Base-by-base conservation (phyloP, 495 filamentous ascomycete genomes). In the Astrothelium subdiscretum region DNA sequence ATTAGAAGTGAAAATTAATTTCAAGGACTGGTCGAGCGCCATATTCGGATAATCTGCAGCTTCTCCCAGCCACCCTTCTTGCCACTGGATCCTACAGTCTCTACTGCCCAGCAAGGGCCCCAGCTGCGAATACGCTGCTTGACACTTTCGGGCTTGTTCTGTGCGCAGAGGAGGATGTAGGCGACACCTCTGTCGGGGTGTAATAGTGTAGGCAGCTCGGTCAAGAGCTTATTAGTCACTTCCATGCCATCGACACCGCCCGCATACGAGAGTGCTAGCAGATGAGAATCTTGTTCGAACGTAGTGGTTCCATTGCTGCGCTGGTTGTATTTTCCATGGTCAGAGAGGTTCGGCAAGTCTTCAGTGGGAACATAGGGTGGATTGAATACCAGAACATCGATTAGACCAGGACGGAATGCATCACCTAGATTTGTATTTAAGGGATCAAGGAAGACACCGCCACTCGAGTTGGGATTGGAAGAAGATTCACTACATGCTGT, bases 361-460 rank as follows among this genome's bases (percentile, higher is more conserved):
- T 81, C 75, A 0, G 90, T 92, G 4, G 94, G 94, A 6, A 97
- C 94, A 67, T 98, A 98, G 0, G 94, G 94, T 35, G 94, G 94
- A 70, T 98, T 98, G 80, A 97, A 97, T 32, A 98, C 80, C 31
- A 97, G 77, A 26, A 98, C 81, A 70, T 97, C 94, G 0, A 95
- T 83, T 38, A 70, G 69, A 2, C 78, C 73, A 0, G 73, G 65
- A 1, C 80, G 76, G 5, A 96, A 62, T 1, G 85, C 74, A 13
- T 78, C 70, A 10, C 77, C 74, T 0, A 98, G 78, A 67, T 96
- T 87, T 3, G 80, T 84, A 20, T 80, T 83, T 11, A 89, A 51
- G 20, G 85, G 79, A 24, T 81, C 83, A 1, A 91, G 76, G 65
- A 85, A 85, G 10, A 69, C 57, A 12, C 70, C 64, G 31, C 63